A percentile compares a stretch with the other conserved stretches of the same genome.
Conservation (phyloP, 305 asterid genomes). For the Fraxinus paxiana region DNA sequence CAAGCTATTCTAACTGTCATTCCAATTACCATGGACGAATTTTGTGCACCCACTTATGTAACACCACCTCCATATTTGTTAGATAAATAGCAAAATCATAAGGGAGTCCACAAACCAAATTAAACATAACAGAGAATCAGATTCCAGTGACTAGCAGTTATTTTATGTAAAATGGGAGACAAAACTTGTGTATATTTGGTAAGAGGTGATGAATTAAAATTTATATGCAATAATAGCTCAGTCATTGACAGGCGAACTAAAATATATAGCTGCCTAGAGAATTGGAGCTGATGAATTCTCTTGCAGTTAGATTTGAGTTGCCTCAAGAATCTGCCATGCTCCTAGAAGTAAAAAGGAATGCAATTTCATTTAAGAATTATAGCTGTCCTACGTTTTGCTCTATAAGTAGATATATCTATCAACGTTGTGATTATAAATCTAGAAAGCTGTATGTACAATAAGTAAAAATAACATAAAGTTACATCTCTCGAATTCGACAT, state of each 20-base stretch:
- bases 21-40: background rate
- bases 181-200: background rate
- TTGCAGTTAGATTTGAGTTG: background rate
- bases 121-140: background rate
- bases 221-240: background rate
- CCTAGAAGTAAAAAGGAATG: background rate
- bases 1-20: background rate
- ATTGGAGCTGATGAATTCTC: background rate
- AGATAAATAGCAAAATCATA: background rate
- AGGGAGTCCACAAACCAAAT: background rate
- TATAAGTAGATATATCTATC: conserved; percentile 15
- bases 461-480: background rate
- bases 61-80: background rate
- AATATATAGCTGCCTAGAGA: background rate
- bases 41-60: background rate
- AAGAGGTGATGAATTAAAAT: background rate
- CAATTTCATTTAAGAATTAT: background rate
- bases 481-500: conserved; percentile 15
- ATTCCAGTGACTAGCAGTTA: background rate
- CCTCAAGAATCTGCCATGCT: background rate
- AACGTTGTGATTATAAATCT: background rate
- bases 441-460: background rate
- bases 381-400: background rate
- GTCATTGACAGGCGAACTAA: background rate
- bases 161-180: background rate